These are phyloP conservation scores for Cymbidium sinense DNA, from an alignment of 106 monocot species.

Conservation along the genomic window DNA sequence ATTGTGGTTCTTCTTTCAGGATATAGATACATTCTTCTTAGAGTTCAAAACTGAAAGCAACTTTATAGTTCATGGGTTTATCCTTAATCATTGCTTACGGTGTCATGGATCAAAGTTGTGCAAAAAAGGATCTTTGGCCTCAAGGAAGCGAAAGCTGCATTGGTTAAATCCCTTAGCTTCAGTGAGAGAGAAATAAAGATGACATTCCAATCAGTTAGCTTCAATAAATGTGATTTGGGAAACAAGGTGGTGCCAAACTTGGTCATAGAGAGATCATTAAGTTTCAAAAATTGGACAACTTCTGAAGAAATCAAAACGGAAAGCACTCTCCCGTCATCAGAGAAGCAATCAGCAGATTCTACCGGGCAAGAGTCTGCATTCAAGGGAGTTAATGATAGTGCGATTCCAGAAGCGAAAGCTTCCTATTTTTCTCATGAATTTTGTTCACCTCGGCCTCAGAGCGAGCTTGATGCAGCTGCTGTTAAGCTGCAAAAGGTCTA, in stretches of 20 bases:
- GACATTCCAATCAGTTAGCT: conserved; percentile 25
- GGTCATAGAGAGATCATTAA: conserved; percentile 35
- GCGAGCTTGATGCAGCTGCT: conserved; percentile 57
- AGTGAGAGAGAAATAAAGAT: conserved; percentile 24
- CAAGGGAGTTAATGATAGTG: neutral
- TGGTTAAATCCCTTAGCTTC: conserved; percentile 23
- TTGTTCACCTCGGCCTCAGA: conserved; percentile 44
- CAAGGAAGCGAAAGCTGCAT: conserved; percentile 16
- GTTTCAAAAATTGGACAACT: conserved; percentile 57
- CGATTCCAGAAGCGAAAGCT: conserved; percentile 8
- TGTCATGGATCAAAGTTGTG: no score
- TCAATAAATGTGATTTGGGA: conserved; percentile 20
- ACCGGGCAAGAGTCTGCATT: neutral
- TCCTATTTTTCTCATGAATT: neutral
- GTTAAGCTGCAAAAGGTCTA: conserved; percentile 74
- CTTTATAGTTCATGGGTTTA: no score
- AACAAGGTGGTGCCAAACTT: conserved; percentile 6
- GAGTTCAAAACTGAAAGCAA: no score
- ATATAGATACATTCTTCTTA: no score
- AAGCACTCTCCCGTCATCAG: conserved; percentile 8
- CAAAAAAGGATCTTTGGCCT: conserved; percentile 17
- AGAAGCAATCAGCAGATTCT: neutral
- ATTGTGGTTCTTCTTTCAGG: no score
- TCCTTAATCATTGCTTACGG: no score
- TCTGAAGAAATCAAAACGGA: conserved; percentile 14